Percentiles rank a stretch among this genome's conserved stretches.
Conservation (phyloP, 1,284 basidiomycete species). For the Trametes versicolor region DNA sequence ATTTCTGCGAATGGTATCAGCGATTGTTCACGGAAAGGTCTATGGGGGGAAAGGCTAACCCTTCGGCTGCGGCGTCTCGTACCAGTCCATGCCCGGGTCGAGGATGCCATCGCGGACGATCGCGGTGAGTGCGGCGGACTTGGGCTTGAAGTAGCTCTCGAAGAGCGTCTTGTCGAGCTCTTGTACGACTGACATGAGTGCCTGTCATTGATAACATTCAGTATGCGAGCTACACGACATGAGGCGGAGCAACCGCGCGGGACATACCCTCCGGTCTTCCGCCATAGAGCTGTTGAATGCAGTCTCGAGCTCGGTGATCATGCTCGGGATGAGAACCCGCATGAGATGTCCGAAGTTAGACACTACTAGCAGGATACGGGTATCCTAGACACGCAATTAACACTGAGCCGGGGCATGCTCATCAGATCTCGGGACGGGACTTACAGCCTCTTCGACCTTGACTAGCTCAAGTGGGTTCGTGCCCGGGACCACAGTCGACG, state of each 20-base stretch:
- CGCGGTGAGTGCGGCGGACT: conserved; percentile 70
- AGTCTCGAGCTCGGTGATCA: conserved; percentile 84
- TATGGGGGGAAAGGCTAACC: conserved; percentile 64
- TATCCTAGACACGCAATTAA: conserved; percentile 67
- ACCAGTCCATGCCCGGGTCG: conserved; percentile 89
- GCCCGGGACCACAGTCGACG: conserved; percentile 43
- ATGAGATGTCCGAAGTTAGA: conserved; percentile 90
- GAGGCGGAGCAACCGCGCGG: conserved; percentile 51
- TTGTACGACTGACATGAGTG: conserved; percentile 80
- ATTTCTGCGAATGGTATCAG: conserved; percentile 69
- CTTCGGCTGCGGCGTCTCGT: conserved; percentile 86
- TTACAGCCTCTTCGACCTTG: conserved; percentile 70
- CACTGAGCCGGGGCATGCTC: not conserved
- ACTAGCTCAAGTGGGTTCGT: conserved; percentile 62
- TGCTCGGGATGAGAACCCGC: conserved; percentile 75
- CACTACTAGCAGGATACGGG: conserved; percentile 87
- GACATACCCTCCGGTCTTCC: conserved; percentile 64
- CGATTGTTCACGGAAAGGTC: too few species aligned
- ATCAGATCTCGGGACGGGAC: conserved; percentile 39
- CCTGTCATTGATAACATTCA: conserved; percentile 49
- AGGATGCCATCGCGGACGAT: conserved; percentile 87
- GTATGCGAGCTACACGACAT: not conserved
- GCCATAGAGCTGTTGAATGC: conserved; percentile 80
- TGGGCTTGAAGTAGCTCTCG: conserved; percentile 86
- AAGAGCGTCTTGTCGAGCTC: conserved; percentile 91